Conservation (phyloP, 176 grass and related monocot genomes). For the Eremochloa ophiuroides region DNA sequence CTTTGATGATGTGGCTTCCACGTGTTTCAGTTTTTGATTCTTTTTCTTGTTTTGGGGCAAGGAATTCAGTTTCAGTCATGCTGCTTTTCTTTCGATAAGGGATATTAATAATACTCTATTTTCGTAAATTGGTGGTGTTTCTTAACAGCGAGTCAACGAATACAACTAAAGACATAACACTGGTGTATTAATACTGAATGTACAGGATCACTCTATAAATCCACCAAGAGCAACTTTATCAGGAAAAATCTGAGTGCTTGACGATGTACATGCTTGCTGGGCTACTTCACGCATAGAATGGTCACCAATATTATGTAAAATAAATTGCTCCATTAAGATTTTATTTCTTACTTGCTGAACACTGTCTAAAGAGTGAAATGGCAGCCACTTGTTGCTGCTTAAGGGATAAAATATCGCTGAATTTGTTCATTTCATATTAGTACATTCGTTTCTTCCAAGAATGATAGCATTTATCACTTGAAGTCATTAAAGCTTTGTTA, state of each 20-base stretch:
- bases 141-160: neutral
- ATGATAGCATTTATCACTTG: neutral
- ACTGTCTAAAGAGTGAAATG: neutral
- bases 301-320: neutral
- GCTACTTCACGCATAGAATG: neutral
- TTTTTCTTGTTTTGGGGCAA: neutral
- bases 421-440: neutral
- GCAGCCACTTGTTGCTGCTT: neutral
- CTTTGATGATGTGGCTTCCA: constrained; percentile 15
- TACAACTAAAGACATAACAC: neutral
- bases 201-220: neutral
- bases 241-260: neutral
- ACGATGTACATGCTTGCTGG: neutral
- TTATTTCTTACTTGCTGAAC: neutral
- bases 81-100: neutral
- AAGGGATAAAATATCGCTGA: neutral
- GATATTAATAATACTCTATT: neutral
- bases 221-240: neutral
- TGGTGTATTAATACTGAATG: neutral
- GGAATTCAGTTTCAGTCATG: neutral
- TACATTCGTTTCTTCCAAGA: neutral
- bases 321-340: neutral
- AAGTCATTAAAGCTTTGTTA: neutral
- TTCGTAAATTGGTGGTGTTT: neutral
- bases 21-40: neutral